Base-by-base conservation (phyloP, 352 stramenopile genomes). In the Phytophthora agathidicida region DNA sequence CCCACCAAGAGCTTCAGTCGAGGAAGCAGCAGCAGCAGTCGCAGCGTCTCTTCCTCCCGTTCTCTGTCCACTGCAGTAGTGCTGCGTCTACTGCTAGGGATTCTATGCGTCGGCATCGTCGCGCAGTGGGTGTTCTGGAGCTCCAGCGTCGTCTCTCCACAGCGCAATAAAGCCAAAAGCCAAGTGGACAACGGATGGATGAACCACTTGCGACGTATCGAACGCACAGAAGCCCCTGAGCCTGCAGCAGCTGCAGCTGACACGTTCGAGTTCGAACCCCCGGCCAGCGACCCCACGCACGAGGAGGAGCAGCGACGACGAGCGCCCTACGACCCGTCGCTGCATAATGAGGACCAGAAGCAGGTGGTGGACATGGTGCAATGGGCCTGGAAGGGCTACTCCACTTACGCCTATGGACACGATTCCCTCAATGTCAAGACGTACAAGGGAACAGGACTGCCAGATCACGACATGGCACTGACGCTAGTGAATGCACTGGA, bases 381-480 rank as follows among this genome's bases (percentile, higher is more conserved):
- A 23, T 93, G 83, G 83, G 83, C 83, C n/a, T 93, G 83, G 83
- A 79, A 88, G 48, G 83, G 75, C 10, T 93, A 93, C 57, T 74
- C 83, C 24, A 75, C 70, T 8, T 77, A 88, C 41, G 83, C 83
- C 10, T 93, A 88, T 32, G 80, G 83, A 43, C 65, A 80, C 46
- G 83, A 93, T 65, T 86, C 82, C 27, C 54, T 93, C 11, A 85
- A 93, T 41, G 78, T 91, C 20, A 67, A 73, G 37, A 73, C 61
- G 9, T 86, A 89, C 65, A 75, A 63, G 14, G 76, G 80, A 23
- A 82, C 70, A 3, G 80, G 83, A 0, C 47, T 89, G 39, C 73
- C 73, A 1, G 64, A 66, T 26, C 81, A 89, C 60, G 83, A 93
- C 59, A 87, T 91, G 75, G 83, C 83, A 7, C 76, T 91, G 47